A percentile compares a stretch with the other conserved stretches of the same genome.
phyloP scores from a whole-genome alignment of 495 filamentous ascomycete species.

The Rhypophila decipiens region DNA sequence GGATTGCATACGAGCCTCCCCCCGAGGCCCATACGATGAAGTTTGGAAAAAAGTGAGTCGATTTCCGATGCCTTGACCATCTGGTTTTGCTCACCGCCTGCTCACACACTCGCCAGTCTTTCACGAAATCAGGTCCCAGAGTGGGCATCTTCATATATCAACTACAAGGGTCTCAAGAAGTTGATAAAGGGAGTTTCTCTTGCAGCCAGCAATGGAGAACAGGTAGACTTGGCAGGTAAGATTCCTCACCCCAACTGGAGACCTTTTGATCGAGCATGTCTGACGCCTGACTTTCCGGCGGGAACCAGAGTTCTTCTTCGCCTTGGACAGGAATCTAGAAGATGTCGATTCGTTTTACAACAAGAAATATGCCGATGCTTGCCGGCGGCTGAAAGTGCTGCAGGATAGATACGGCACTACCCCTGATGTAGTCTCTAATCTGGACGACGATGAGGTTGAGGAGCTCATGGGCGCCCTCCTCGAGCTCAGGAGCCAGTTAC shows the following conservation, averaged over 20 bases:
- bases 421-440: slow-evolving; percentile 39
- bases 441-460: slow-evolving; percentile 71
- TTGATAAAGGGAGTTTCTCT: slow-evolving; percentile 73
- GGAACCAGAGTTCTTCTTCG: slow-evolving; percentile 79
- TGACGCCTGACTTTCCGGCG: slow-evolving; percentile 22
- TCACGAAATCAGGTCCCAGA: slow-evolving; percentile 93
- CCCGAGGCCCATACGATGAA: slow-evolving; percentile 50
- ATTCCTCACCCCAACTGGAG: neutral
- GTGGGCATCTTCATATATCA: slow-evolving; percentile 88
- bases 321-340: slow-evolving; percentile 92
- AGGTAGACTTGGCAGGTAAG: slow-evolving; percentile 70
- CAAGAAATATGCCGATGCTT: slow-evolving; percentile 79
- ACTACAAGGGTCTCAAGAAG: slow-evolving; percentile 95
- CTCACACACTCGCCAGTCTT: slow-evolving; percentile 48
- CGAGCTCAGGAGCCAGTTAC: slow-evolving; percentile 76
- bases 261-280: neutral
- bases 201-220: slow-evolving; percentile 57
- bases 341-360: slow-evolving; percentile 94
- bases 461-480: slow-evolving; percentile 85
- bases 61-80: neutral
- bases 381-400: slow-evolving; percentile 75
- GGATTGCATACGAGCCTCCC: neutral
- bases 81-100: neutral
- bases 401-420: slow-evolving; percentile 71
- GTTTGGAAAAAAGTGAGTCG: slow-evolving; percentile 63